Evolutionary conservation across 139 green algal species (phyloP).

Genomic region (Mesostigma viride): DNA sequence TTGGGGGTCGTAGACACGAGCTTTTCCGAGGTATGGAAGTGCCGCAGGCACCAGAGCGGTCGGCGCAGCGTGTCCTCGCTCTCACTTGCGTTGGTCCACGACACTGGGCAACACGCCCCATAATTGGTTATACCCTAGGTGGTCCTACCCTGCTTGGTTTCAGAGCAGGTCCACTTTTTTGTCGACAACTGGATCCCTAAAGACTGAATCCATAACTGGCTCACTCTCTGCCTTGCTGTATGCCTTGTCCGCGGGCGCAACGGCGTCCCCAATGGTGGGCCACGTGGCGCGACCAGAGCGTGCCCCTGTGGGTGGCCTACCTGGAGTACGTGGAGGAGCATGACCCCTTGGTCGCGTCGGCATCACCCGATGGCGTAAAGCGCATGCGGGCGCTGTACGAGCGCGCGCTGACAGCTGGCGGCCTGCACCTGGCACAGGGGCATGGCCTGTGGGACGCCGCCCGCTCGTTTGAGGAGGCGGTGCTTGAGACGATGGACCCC

Average conservation of each 20-base stretch:
- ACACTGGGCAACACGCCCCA: not conserved
- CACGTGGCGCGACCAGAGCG: too few species aligned
- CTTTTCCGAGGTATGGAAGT: too few species aligned
- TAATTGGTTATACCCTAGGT: not conserved
- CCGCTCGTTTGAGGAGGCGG: slow-evolving; percentile 17
- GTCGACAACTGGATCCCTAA: not conserved
- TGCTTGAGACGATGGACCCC: slow-evolving; percentile 2
- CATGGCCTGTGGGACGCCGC: slow-evolving; percentile 20
- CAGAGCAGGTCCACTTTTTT: not conserved
- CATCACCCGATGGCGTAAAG: slow-evolving; percentile 9
- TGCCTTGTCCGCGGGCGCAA: not conserved
- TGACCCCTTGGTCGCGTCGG: not conserved
- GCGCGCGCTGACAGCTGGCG: slow-evolving; percentile 10
- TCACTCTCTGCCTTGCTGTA: not conserved
- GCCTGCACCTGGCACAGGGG: slow-evolving; percentile 25
- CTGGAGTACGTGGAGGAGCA: slow-evolving; percentile 23
- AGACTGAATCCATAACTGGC: not conserved
- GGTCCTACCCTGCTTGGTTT: not conserved
- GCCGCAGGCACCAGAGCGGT: too few species aligned
- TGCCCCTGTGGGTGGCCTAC: slow-evolving; percentile 26
- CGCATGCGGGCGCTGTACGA: slow-evolving; percentile 12
- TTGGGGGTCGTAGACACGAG: too few species aligned
- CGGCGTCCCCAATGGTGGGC: not conserved
- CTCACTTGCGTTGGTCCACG: too few species aligned
- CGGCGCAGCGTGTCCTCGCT: too few species aligned